Evolutionary conservation across 257 asterid species (phyloP).

Genomic region (Przewalskia tangutica): DNA sequence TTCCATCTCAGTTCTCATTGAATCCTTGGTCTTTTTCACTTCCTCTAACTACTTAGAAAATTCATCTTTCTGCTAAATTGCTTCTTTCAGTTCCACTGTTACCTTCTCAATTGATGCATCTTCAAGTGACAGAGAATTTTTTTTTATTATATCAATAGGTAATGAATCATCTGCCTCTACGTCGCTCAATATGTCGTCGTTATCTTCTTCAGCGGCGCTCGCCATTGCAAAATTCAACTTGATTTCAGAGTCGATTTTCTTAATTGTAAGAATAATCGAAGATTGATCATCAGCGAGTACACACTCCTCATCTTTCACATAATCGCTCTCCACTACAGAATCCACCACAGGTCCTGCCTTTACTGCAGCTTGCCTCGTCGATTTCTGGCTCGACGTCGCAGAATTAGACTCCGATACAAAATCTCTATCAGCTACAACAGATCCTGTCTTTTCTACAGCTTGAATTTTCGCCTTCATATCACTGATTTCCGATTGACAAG

Average conservation of each 20-base stretch:
- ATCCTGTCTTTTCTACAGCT: too few species aligned
- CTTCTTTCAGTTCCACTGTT: conserved; percentile 34
- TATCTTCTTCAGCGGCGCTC: conserved; percentile 49
- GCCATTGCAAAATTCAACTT: conserved; percentile 30
- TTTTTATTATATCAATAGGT: conserved; percentile 27
- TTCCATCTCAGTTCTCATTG: conserved; percentile 60
- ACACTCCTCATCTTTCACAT: too few species aligned
- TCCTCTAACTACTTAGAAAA: conserved; percentile 53
- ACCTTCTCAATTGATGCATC: conserved; percentile 43
- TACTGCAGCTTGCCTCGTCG: too few species aligned
- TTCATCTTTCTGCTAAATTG: conserved; percentile 42
- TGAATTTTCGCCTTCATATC: too few species aligned
- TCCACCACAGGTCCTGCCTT: too few species aligned
- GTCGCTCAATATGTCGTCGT: too few species aligned
- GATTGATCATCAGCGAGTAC: neutral
- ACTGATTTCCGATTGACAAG: too few species aligned
- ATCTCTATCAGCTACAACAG: too few species aligned
- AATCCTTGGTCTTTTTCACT: conserved; percentile 41
- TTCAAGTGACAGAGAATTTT: conserved; percentile 28
- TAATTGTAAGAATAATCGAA: neutral
- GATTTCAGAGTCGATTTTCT: too few species aligned
- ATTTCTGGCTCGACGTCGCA: too few species aligned
- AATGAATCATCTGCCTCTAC: conserved; percentile 80
- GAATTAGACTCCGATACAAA: too few species aligned
- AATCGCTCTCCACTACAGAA: too few species aligned